Evolutionary conservation across 441 rosid species (phyloP).

Genomic region (Lepidium campestre): DNA sequence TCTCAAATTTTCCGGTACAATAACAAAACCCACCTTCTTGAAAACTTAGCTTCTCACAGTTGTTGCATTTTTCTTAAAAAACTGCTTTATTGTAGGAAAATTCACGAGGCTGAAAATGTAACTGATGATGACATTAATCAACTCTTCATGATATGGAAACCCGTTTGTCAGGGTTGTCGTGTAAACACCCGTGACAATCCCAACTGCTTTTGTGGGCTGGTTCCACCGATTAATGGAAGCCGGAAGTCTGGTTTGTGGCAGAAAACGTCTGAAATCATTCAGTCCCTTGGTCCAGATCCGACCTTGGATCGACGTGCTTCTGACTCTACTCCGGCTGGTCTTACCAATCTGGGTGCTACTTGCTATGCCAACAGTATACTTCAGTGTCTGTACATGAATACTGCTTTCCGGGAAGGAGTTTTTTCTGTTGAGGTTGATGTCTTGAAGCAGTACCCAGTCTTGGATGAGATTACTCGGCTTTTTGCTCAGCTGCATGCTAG

Average conservation of each 20-base stretch:
- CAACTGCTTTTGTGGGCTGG: conserved; percentile 85
- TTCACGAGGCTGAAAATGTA: conserved; percentile 60
- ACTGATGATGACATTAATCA: conserved; percentile 61
- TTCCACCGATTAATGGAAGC: conserved; percentile 82
- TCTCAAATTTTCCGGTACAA: conserved; percentile 71
- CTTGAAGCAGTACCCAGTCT: conserved; percentile 66
- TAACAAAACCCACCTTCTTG: background rate
- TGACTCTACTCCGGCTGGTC: conserved; percentile 78
- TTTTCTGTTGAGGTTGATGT: conserved; percentile 79
- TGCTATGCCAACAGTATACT: conserved; percentile 98
- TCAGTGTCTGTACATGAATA: conserved; percentile 86
- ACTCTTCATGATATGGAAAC: conserved; percentile 71
- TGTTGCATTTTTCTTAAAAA: background rate
- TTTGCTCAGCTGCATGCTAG: conserved; percentile 86
- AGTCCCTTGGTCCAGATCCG: conserved; percentile 72
- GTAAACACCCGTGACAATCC: conserved; percentile 89
- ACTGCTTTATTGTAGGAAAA: conserved; percentile 46
- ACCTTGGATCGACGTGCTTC: conserved; percentile 58
- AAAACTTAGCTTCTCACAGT: background rate
- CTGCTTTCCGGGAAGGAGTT: conserved; percentile 71
- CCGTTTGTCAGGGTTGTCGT: conserved; percentile 91
- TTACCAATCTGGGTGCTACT: conserved; percentile 92
- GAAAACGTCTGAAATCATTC: conserved; percentile 67
- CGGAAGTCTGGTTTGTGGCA: conserved; percentile 91
- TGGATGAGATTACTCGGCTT: conserved; percentile 83